Evolutionary conservation across 352 stramenopile species (phyloP).

Genomic region (Phytophthora palmivora): DNA sequence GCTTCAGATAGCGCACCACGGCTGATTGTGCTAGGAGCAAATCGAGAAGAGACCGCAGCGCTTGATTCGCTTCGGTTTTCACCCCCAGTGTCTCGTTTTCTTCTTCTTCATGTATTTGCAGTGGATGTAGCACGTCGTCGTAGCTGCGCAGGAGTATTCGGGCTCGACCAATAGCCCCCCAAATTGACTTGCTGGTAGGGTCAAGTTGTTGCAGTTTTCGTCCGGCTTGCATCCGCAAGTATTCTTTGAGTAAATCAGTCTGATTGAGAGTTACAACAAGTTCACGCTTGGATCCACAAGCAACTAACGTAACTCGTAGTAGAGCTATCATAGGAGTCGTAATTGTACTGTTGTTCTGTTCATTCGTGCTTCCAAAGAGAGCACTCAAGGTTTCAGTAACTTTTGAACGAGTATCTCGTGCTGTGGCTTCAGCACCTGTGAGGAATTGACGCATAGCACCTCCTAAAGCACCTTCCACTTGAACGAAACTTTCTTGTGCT

Average conservation of each 20-base stretch:
- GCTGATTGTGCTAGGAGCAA: constrained; percentile 39
- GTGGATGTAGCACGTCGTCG: not conserved
- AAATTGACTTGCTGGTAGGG: constrained; percentile 34
- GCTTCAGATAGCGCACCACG: constrained; percentile 64
- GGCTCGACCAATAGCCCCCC: constrained; percentile 25
- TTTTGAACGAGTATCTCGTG: constrained; percentile 11
- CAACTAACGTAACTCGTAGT: constrained; percentile 38
- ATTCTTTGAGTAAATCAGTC: constrained; percentile 49
- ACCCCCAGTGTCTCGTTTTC: not conserved
- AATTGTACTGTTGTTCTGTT: not conserved
- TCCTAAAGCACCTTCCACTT: constrained; percentile 43
- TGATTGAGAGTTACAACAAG: constrained; percentile 25
- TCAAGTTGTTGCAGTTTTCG: constrained; percentile 46
- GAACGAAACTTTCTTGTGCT: constrained; percentile 33
- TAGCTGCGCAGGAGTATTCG: constrained; percentile 27
- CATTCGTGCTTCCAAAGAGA: constrained; percentile 15
- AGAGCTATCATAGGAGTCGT: constrained; percentile 23
- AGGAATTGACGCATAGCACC: constrained; percentile 57
- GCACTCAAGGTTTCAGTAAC: constrained; percentile 7
- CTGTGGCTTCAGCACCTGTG: constrained; percentile 48
- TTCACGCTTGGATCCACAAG: constrained; percentile 51
- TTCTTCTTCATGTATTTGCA: constrained; percentile 12
- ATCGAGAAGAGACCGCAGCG: constrained; percentile 26
- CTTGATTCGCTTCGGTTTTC: constrained; percentile 9
- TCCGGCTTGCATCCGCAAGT: constrained; percentile 37